Conservation (phyloP, 148 eudicot species). For the Chenopodium berlandieri region DNA sequence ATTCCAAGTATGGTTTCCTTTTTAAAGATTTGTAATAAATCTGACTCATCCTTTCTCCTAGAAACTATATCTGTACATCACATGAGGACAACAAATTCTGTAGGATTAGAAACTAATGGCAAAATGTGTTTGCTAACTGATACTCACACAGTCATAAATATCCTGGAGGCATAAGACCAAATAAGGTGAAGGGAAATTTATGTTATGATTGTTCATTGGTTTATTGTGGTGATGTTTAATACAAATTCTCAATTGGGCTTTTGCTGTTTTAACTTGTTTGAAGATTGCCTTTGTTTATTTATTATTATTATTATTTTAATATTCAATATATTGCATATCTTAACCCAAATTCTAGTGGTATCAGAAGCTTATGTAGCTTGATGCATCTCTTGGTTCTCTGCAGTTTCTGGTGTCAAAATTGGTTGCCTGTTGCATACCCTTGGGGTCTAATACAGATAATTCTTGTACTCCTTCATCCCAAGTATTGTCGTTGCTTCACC, state of each 20-base stretch:
- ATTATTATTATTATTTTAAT: background rate
- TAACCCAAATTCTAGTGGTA: background rate
- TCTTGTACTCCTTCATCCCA: slow-evolving; percentile 49
- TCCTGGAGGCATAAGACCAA: background rate
- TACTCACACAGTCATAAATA: background rate
- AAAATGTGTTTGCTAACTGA: background rate
- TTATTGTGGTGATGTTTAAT: background rate
- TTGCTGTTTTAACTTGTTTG: background rate
- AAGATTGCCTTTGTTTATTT: background rate
- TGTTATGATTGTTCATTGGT: background rate
- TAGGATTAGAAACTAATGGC: background rate
- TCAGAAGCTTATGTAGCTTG: background rate
- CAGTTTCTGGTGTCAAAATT: slow-evolving; percentile 88
- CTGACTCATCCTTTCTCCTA: background rate
- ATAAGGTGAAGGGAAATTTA: background rate
- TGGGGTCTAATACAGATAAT: slow-evolving; percentile 28
- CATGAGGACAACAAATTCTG: background rate
- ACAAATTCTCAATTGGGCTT: background rate
- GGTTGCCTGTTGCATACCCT: slow-evolving; percentile 61
- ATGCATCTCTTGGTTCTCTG: slow-evolving; percentile 10
- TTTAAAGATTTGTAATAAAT: background rate
- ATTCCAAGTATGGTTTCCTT: background rate
- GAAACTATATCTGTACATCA: background rate
- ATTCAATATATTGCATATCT: background rate
- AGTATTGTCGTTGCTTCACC: slow-evolving; percentile 70